phyloP scores from a whole-genome alignment of 768 basidiomycete species.

The Kondoa malvinella region DNA sequence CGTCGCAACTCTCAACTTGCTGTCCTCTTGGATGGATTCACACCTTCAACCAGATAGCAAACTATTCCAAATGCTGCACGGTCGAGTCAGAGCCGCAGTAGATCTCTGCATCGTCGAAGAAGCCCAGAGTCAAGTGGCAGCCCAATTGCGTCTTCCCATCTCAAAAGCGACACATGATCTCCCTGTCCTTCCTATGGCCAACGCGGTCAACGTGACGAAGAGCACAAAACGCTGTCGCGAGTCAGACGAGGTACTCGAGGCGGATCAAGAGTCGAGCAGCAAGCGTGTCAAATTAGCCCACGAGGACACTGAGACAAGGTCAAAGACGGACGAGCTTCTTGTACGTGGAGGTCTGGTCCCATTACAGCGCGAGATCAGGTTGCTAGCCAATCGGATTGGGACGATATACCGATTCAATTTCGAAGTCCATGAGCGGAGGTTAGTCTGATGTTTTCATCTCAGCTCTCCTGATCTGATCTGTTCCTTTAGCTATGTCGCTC shows the following conservation, averaged over 20 bases:
- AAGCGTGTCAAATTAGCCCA: too few relatives aligned
- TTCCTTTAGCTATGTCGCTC: too few relatives aligned
- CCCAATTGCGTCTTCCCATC: not conserved
- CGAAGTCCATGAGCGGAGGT: not conserved
- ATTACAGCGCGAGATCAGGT: not conserved
- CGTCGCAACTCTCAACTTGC: not conserved
- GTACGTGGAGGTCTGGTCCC: not conserved
- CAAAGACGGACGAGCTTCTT: not conserved
- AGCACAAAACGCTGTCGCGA: too few relatives aligned
- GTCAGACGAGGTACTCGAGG: too few relatives aligned
- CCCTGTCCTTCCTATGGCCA: not conserved
- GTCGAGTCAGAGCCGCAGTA: not conserved
- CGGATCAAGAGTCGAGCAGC: too few relatives aligned
- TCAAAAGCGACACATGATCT: not conserved
- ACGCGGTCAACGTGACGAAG: too few relatives aligned
- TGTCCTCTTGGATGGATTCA: not conserved
- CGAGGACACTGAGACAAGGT: too few relatives aligned
- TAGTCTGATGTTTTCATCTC: too few relatives aligned
- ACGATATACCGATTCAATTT: not conserved
- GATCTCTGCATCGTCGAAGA: not conserved
- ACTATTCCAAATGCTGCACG: not conserved
- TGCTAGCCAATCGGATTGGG: not conserved
- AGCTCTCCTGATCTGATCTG: too few relatives aligned
- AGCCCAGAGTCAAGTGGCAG: too few relatives aligned
- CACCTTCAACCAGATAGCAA: not conserved